phyloP scores from a whole-genome alignment of 1,284 basidiomycete genomes.

The Austropuccinia psidii region DNA sequence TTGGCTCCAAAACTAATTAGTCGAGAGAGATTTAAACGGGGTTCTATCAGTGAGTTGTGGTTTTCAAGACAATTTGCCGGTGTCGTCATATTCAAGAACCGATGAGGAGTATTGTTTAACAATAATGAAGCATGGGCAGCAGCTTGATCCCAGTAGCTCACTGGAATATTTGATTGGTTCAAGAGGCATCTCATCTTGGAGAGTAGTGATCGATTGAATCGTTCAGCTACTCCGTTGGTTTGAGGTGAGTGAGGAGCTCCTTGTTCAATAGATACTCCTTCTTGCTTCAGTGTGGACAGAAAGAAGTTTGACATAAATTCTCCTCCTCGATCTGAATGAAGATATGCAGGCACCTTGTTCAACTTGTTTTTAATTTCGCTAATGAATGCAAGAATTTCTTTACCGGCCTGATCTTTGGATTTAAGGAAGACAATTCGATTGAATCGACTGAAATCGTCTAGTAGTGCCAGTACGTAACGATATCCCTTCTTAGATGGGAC shows the following conservation, averaged over 20 bases:
- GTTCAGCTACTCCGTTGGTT: neutral
- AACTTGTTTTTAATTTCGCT: neutral
- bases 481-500: too few relatives aligned
- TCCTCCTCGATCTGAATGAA: neutral
- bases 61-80: too few relatives aligned
- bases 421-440: neutral
- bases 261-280: neutral
- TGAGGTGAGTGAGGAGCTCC: neutral
- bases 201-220: neutral
- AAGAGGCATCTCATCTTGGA: neutral
- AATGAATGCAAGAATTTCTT: neutral
- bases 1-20: too few relatives aligned
- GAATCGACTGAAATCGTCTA: neutral
- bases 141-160: neutral
- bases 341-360: neutral
- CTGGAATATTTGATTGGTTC: neutral
- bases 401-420: neutral
- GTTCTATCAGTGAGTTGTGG: too few relatives aligned
- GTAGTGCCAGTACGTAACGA: too few relatives aligned
- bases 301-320: neutral
- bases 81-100: neutral
- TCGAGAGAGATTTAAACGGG: too few relatives aligned
- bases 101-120: neutral
- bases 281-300: neutral
- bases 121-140: neutral